Base-by-base conservation (phyloP, 176 grass and related monocot genomes). In the Lolium rigidum region DNA sequence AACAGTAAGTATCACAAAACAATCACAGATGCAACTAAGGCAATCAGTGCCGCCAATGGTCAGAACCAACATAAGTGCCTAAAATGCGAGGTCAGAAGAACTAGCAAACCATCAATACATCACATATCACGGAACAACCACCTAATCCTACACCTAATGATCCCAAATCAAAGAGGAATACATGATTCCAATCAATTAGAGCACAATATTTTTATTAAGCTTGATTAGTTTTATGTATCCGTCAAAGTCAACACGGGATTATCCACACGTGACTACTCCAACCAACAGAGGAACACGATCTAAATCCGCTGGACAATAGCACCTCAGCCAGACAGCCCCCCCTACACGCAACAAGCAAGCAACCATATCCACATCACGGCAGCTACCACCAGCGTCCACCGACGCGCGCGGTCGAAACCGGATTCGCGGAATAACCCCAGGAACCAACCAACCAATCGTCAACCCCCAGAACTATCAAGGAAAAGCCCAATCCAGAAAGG, bases 371-470 rank as follows among this genome's bases (percentile, higher is more conserved):
- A 52, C 41, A 67, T 65, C 61, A 52, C 10, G 11, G 62, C 79
- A 52, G 22, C 26, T 37, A 55, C 64, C 48, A n/a, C n/a, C 16
- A 7, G 72, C 72, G 8, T 75, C 78, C 44, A 66, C 44, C 79
- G 61, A 52, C 46, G 3, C 8, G 25, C 17, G 10, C 44, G 44
- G 16, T 18, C 12, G 11, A 21, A 51, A 37, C 44, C 17, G 17
- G 61, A 67, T 81, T 81, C 17, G 62, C 61, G 10, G 16, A n/a
- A 66, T 25, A 9, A 18, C 25, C 1, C 16, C 16, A n/a, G 9
- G 61, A 81, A 50, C 59, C 59, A 80, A 50, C 24, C 78, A 46
- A 75, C 28, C 55, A 62, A 31, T 48, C 59, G 11, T 48, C 78
- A 7, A 75, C 26, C 59, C 41, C 62, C 26, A 15, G 17, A 81